Base-by-base conservation (phyloP, 805 yeast species). In the Nematodospora valgi region DNA sequence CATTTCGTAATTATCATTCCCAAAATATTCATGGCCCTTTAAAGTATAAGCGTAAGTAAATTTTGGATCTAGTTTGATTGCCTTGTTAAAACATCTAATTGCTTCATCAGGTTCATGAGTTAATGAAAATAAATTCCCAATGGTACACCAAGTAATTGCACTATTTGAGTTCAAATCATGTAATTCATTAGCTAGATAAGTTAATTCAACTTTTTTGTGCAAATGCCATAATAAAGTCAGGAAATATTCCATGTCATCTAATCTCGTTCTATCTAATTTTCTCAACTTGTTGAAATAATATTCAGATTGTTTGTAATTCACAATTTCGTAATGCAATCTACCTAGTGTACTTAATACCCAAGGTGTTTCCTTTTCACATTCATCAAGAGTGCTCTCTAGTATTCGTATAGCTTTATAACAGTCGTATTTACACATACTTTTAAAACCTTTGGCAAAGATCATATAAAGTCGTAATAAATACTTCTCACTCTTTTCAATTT, bases 211-310 rank as follows among this genome's bases (percentile, higher is more conserved):
- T 31, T 84, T 88, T 49, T 80, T 81, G 37, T 84, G 91, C 32
- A 88, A 61, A 63, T 93, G 98, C 98, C 98, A 91, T 39, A 91
- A 67, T 19, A 88, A 65, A 0, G 98, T 91, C 0, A 96, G 87
- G 52, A 77, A 88, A 47, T 80, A 78, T 51, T 93, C 98, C 93
- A 91, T 86, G 53, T 88, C 98, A 42, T 78, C 80, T 11, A 82
- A 54, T 38, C 98, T 70, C 8, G 89, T 84, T 27, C 91, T 75
- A 59, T 88, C 96, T 17, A 81, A 40, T 36, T 64, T 64, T 35
- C 95, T 70, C 37, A 93, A 66, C 45, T 69, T 70, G 12, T 61
- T 59, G 51, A 85, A 91, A 46, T 72, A 78, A 27, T 64, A 56
- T 41, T 80, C 84, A 6, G 94, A 74, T 56, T 82, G 83, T 39